phyloP scores from a whole-genome alignment of 106 monocot genomes.

The Dendrobium catenatum region DNA sequence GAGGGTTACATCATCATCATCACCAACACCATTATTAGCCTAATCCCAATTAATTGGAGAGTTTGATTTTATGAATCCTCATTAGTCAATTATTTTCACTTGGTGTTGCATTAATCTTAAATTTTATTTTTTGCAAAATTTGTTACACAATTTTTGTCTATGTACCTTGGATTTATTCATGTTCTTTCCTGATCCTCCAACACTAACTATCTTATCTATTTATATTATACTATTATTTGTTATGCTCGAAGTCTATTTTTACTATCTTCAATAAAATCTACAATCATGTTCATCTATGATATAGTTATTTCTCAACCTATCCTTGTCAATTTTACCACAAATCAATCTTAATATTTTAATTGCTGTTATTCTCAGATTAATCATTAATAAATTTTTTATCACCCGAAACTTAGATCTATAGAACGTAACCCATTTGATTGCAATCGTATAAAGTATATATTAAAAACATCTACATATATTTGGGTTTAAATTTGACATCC shows the following conservation, averaged over 20 bases:
- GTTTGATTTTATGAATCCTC: too few relatives aligned
- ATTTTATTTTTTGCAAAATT: too few relatives aligned
- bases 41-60: too few relatives aligned
- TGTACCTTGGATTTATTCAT: background rate
- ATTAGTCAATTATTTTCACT: too few relatives aligned
- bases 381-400: background rate
- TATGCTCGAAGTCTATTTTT: too few relatives aligned
- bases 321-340: background rate
- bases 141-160: background rate
- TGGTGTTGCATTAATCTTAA: too few relatives aligned
- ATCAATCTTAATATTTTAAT: background rate
- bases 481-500: background rate
- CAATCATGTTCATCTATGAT: background rate
- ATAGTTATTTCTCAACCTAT: background rate
- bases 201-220: background rate
- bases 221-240: background rate
- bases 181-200: background rate
- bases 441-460: background rate
- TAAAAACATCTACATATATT: background rate
- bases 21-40: too few relatives aligned
- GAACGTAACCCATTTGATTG: background rate
- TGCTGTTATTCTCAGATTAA: background rate
- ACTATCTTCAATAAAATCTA: too few relatives aligned
- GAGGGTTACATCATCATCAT: too few relatives aligned
- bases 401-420: background rate